phyloP scores from a whole-genome alignment of 139 green algal species.

The Dunaliella sp. region DNA sequence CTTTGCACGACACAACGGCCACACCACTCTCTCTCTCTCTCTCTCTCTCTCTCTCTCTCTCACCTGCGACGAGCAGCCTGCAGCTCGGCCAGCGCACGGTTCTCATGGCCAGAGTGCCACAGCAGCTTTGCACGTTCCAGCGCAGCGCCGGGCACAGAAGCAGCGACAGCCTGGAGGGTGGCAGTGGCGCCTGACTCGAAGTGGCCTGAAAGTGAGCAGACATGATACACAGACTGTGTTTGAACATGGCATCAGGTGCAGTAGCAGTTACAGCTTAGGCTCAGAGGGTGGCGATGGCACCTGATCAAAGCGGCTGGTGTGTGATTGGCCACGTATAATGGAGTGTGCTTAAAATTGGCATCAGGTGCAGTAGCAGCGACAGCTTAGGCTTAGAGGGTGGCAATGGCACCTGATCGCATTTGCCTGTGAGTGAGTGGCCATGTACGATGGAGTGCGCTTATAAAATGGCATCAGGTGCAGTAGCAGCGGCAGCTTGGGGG shows the following conservation, averaged over 20 bases:
- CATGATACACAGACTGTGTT: too few relatives aligned
- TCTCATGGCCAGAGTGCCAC: slow-evolving; percentile 68
- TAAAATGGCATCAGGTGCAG: not conserved
- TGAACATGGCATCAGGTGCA: not conserved
- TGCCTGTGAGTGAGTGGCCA: not conserved
- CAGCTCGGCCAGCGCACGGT: slow-evolving; percentile 65
- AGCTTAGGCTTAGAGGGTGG: not conserved
- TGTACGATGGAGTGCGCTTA: too few relatives aligned
- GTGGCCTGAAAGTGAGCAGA: too few relatives aligned
- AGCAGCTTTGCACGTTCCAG: slow-evolving; percentile 85
- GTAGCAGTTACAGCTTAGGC: not conserved
- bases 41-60: not conserved
- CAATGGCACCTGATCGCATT: not conserved
- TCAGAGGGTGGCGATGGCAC: not conserved
- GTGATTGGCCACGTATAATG: too few relatives aligned
- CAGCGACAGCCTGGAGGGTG: slow-evolving; percentile 74
- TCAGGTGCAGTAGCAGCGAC: not conserved
- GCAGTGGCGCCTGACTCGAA: slow-evolving; percentile 78
- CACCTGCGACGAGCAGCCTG: slow-evolving; percentile 37
- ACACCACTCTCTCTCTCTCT: not conserved
- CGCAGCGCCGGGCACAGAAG: slow-evolving; percentile 42
- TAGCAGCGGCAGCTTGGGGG: not conserved
- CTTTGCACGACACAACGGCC: too few relatives aligned
- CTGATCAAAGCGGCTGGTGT: too few relatives aligned
- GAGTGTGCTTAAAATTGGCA: too few relatives aligned